Evolutionary conservation across 2,329 filamentous ascomycete genomes (phyloP).

Genomic region (Cercospora sp.): DNA sequence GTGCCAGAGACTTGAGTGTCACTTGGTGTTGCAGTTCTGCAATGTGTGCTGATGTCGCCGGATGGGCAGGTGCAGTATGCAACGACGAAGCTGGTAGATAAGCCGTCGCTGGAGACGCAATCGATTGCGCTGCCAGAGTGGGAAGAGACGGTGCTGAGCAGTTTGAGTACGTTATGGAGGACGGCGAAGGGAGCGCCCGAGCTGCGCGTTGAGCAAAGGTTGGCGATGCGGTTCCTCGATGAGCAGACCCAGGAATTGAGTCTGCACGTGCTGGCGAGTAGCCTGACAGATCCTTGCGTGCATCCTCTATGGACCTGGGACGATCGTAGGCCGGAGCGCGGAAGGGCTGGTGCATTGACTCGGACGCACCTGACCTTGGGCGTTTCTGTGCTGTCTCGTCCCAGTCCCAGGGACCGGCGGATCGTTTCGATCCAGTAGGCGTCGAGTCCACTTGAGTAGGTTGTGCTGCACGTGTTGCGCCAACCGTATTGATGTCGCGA

Average conservation of each 20-base stretch:
- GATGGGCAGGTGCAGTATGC: slow-evolving; percentile 30
- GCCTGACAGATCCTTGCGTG: slow-evolving; percentile 10
- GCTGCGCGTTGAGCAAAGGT: slow-evolving; percentile 11
- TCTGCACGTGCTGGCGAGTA: slow-evolving; percentile 29
- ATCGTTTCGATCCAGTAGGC: slow-evolving; percentile 25
- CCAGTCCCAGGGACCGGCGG: slow-evolving; percentile 22
- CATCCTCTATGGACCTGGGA: slow-evolving; percentile 23
- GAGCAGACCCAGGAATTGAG: slow-evolving; percentile 25
- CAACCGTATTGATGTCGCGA: not conserved
- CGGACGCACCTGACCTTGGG: slow-evolving; percentile 24
- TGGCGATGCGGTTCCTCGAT: slow-evolving; percentile 29
- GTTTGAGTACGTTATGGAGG: slow-evolving; percentile 29
- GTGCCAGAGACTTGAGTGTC: slow-evolving; percentile 54
- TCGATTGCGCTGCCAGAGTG: slow-evolving; percentile 21
- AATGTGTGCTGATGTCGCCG: slow-evolving; percentile 42
- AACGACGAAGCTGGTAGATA: slow-evolving; percentile 29
- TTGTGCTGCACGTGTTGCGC: not conserved
- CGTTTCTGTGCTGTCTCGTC: slow-evolving; percentile 26
- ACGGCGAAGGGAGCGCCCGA: slow-evolving; percentile 32
- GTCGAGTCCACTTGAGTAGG: slow-evolving; percentile 16
- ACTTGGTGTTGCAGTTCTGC: slow-evolving; percentile 57
- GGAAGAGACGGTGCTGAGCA: slow-evolving; percentile 23
- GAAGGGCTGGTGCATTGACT: slow-evolving; percentile 13
- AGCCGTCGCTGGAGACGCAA: slow-evolving; percentile 30
- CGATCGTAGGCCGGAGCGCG: slow-evolving; percentile 18